These are phyloP conservation scores for Zygoascus bituminiphila DNA, from an alignment of 805 yeast genomes.

Conservation along the genomic window DNA sequence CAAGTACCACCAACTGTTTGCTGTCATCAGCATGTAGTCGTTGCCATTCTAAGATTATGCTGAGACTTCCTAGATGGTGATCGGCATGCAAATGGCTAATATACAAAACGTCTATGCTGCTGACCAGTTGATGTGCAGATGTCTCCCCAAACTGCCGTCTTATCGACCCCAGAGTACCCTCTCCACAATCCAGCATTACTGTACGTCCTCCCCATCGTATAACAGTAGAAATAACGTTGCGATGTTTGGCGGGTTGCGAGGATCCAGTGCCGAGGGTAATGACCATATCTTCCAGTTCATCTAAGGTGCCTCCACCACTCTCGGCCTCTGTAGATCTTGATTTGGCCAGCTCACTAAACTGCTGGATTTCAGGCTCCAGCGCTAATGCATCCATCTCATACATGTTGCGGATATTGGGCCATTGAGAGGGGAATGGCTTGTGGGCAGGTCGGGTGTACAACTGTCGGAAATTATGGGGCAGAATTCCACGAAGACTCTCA, in stretches of 20 bases:
- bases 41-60: slow-evolving; percentile 62
- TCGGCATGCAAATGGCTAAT: slow-evolving; percentile 95
- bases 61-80: slow-evolving; percentile 80
- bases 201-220: slow-evolving; percentile 47
- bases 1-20: slow-evolving; percentile 44
- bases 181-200: slow-evolving; percentile 84
- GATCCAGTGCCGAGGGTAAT: slow-evolving; percentile 89
- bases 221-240: slow-evolving; percentile 79
- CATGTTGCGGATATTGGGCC: neutral
- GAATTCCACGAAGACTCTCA: slow-evolving; percentile 17
- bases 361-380: slow-evolving; percentile 1
- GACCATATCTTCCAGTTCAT: slow-evolving; percentile 34
- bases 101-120: slow-evolving; percentile 57
- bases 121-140: slow-evolving; percentile 37
- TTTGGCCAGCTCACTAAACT: neutral
- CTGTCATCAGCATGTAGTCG: slow-evolving; percentile 11
- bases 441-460: slow-evolving; percentile 15
- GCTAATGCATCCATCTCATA: slow-evolving; percentile 6
- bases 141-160: slow-evolving; percentile 50
- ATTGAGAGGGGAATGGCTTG: slow-evolving; percentile 11
- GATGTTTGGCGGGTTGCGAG: slow-evolving; percentile 72
- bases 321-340: neutral
- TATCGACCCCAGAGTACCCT: slow-evolving; percentile 73
- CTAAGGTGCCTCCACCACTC: neutral
- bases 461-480: slow-evolving; percentile 25